Evolutionary conservation across 2,329 filamentous ascomycete genomes (phyloP).

Genomic region (Penicillium corylophilum): DNA sequence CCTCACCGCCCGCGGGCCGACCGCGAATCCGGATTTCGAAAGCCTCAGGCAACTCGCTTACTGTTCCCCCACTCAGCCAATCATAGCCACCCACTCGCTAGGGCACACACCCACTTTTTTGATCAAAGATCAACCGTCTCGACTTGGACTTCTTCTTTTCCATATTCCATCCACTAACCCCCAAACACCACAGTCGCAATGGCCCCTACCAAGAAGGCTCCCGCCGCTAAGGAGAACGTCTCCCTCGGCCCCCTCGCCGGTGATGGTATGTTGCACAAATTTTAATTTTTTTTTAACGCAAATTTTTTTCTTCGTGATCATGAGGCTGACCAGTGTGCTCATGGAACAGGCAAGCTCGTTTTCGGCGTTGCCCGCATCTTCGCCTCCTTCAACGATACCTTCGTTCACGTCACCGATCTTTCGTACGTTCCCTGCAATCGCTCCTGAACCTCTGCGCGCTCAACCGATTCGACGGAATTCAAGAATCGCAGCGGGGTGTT

Average conservation of each 20-base stretch:
- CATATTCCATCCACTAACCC: conserved; percentile 45
- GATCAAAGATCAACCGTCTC: conserved; percentile 24
- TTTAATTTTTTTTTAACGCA: neutral
- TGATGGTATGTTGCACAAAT: conserved; percentile 67
- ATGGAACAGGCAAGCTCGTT: conserved; percentile 77
- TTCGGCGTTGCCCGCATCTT: conserved; percentile 98
- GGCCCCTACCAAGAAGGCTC: conserved; percentile 78
- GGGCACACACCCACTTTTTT: conserved; percentile 42
- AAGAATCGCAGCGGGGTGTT: conserved; percentile 1
- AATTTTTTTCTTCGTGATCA: neutral
- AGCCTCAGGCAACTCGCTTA: conserved; percentile 33
- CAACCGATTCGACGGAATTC: conserved; percentile 5
- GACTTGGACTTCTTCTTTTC: conserved; percentile 28
- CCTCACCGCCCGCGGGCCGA: conserved; percentile 34
- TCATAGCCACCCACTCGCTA: conserved; percentile 28
- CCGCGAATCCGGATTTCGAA: conserved; percentile 6
- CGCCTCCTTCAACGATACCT: conserved; percentile 90
- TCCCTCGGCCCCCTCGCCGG: conserved; percentile 94
- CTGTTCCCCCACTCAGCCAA: conserved; percentile 24
- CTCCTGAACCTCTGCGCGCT: neutral
- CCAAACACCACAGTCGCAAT: conserved; percentile 62
- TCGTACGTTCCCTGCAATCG: conserved; percentile 56
- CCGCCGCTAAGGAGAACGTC: conserved; percentile 92
- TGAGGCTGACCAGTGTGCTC: conserved; percentile 16
- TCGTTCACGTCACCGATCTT: conserved; percentile 99